These are phyloP conservation scores for Pestalotiopsis sp. DNA, from an alignment of 2,329 filamentous ascomycete genomes.

Conservation along the genomic window DNA sequence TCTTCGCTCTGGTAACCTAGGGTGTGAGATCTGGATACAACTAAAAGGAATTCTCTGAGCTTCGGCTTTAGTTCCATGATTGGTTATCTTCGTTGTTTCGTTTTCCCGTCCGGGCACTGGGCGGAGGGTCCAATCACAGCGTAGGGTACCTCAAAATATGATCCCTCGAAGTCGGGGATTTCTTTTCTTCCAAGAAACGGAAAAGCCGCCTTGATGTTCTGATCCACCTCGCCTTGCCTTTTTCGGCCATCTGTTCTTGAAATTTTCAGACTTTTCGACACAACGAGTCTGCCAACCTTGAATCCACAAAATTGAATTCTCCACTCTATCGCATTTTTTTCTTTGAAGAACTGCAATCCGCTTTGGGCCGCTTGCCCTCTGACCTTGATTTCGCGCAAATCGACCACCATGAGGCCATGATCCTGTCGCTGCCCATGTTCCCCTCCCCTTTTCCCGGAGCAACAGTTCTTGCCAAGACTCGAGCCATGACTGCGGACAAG, in stretches of 20 bases:
- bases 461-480: too few species aligned
- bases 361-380: too few species aligned
- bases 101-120: not conserved
- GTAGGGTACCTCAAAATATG: not conserved
- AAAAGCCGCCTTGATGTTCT: not conserved
- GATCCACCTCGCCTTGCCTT: not conserved
- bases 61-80: not conserved
- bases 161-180: not conserved
- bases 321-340: too few species aligned
- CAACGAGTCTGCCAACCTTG: too few species aligned
- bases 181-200: not conserved
- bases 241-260: not conserved
- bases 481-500: too few species aligned
- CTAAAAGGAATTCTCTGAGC: not conserved
- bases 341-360: too few species aligned
- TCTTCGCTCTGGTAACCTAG: not conserved
- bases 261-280: not conserved
- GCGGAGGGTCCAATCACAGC: not conserved
- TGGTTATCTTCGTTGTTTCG: not conserved
- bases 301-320: too few species aligned
- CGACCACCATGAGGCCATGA: too few species aligned
- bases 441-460: too few species aligned
- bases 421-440: too few species aligned
- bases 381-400: too few species aligned
- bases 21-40: too few species aligned